These are phyloP conservation scores for Symbiodinium natans DNA, from an alignment of 73 alveolate genomes.

Conservation along the genomic window DNA sequence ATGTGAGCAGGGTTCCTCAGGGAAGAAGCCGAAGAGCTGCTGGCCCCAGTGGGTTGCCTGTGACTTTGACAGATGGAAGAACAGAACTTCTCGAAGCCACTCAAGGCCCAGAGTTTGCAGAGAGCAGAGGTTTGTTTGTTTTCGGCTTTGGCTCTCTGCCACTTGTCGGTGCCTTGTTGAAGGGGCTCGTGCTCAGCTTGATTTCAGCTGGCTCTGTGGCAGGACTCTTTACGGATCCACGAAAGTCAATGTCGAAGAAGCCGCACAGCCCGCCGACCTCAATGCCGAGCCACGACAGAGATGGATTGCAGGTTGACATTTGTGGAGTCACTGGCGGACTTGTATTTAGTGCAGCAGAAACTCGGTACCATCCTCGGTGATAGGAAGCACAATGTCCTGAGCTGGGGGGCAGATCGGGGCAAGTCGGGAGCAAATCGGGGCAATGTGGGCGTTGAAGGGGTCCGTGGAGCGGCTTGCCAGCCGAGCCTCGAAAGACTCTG, in stretches of 20 bases:
- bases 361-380: neutral
- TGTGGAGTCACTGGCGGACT: neutral
- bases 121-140: neutral
- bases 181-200: neutral
- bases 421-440: neutral
- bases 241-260: neutral
- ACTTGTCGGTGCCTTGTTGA: neutral
- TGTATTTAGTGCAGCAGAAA: neutral
- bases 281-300: neutral
- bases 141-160: neutral
- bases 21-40: slow-evolving; percentile 33
- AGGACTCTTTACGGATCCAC: neutral
- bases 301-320: neutral
- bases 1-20: too few species aligned
- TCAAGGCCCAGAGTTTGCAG: neutral
- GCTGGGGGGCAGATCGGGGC: neutral
- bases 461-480: neutral
- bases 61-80: neutral
- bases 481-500: neutral
- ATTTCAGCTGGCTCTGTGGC: neutral
- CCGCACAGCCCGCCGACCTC: slow-evolving; percentile 16
- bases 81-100: too few species aligned
- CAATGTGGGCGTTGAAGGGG: too few species aligned
- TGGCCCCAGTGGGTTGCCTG: slow-evolving; percentile 25
- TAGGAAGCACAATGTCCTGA: neutral